A percentile compares a stretch with the other conserved stretches of the same genome.
Evolutionary conservation across 805 yeast species (phyloP).

Genomic region (Brettanomyces sp.): DNA sequence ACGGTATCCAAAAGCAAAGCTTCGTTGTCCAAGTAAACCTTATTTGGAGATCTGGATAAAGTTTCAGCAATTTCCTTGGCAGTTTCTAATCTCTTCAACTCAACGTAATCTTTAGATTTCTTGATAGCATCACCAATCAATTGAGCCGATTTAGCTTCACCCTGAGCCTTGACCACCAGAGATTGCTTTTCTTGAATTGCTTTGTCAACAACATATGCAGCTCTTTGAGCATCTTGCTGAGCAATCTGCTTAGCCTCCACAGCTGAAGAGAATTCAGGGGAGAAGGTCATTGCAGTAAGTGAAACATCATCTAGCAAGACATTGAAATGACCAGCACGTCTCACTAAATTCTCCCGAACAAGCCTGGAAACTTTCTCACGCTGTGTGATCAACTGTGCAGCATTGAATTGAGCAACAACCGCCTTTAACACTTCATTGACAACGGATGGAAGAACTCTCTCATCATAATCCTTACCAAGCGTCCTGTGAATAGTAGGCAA

Average conservation of each 20-base stretch:
- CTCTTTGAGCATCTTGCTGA: constrained; percentile 98
- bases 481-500: constrained; percentile 86
- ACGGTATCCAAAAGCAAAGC: constrained; percentile 85
- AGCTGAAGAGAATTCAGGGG: constrained; percentile 97
- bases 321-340: constrained; percentile 87
- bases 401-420: constrained; percentile 97
- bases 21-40: constrained; percentile 83
- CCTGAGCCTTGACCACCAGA: constrained; percentile 91
- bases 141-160: constrained; percentile 97
- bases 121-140: constrained; percentile 98
- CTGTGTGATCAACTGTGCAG: constrained; percentile 97
- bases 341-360: constrained; percentile 82
- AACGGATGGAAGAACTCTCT: constrained; percentile 91
- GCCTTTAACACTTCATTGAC: constrained; percentile 95
- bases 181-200: constrained; percentile 98
- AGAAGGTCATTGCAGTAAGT: constrained; percentile 90
- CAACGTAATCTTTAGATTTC: constrained; percentile 92
- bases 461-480: constrained; percentile 90
- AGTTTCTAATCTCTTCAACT: constrained; percentile 91
- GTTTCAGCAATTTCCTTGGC: constrained; percentile 92
- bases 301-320: constrained; percentile 91
- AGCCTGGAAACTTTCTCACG: constrained; percentile 91
- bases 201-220: constrained; percentile 93
- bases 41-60: constrained; percentile 81
- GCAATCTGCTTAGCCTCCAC: constrained; percentile 99